phyloP scores from a whole-genome alignment of 495 filamentous ascomycete species.

The Tuber magnatum region DNA sequence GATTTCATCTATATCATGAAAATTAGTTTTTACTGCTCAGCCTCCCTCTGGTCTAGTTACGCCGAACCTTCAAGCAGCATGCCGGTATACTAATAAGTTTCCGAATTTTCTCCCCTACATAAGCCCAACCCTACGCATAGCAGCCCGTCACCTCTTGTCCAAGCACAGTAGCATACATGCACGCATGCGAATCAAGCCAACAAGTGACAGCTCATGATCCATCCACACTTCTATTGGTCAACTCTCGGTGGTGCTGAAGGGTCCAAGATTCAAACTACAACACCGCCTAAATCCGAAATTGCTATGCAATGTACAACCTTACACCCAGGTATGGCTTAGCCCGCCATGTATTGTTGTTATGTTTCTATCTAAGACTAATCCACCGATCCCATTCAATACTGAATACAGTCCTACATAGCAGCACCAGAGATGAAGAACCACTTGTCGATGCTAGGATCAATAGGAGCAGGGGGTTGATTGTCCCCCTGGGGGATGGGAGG shows the following conservation, averaged over 20 bases:
- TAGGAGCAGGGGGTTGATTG: slow-evolving; percentile 73
- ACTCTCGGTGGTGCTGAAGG: background rate
- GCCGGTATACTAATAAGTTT: background rate
- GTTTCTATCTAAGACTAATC: background rate
- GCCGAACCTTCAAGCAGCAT: background rate
- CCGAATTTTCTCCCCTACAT: background rate
- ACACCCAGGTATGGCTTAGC: background rate
- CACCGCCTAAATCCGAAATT: background rate
- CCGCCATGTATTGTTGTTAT: background rate
- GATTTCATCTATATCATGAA: background rate
- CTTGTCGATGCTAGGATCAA: slow-evolving; percentile 97
- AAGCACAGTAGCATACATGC: background rate
- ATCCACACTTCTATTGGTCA: background rate
- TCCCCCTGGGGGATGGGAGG: slow-evolving; percentile 66
- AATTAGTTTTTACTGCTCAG: background rate
- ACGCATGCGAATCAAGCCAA: background rate
- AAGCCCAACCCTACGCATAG: background rate
- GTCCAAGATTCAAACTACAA: background rate
- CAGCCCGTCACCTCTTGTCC: background rate
- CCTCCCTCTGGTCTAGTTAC: background rate
- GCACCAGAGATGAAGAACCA: slow-evolving; percentile 99
- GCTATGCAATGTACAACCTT: background rate
- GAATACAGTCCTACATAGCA: slow-evolving; percentile 57
- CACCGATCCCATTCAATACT: background rate
- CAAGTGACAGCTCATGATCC: background rate